Evolutionary conservation across 805 yeast genomes (phyloP).

Genomic region (Maudiozyma barnettii): DNA sequence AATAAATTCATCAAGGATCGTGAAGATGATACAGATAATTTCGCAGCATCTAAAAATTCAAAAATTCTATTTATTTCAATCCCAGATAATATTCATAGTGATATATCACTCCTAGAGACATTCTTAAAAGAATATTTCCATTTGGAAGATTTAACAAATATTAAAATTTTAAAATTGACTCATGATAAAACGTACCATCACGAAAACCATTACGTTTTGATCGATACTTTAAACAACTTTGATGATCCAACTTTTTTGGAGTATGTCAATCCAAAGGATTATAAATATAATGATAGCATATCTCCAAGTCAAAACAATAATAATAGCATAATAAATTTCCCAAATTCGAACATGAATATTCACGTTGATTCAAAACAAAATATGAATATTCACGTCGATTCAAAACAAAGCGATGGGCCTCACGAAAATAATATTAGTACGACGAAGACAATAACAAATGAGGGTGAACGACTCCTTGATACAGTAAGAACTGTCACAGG

Average conservation of each 20-base stretch:
- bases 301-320: neutral
- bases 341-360: neutral
- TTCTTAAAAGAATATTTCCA: slow-evolving; percentile 27
- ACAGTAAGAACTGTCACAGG: neutral
- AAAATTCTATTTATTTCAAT: slow-evolving; percentile 25
- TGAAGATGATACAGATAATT: neutral
- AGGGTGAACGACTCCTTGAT: neutral
- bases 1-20: slow-evolving; percentile 7
- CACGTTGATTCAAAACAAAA: neutral
- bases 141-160: slow-evolving; percentile 20
- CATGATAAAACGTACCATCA: slow-evolving; percentile 23
- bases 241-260: slow-evolving; percentile 22
- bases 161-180: slow-evolving; percentile 25
- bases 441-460: neutral
- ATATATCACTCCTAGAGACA: slow-evolving; percentile 22
- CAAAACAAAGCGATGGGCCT: too few relatives aligned
- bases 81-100: slow-evolving; percentile 26
- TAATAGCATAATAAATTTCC: neutral
- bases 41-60: neutral
- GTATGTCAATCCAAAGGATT: slow-evolving; percentile 9
- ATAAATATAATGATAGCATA: neutral
- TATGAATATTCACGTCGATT: neutral
- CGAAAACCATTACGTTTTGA: slow-evolving; percentile 27
- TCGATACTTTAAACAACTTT: slow-evolving; percentile 24
- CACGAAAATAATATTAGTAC: neutral